Conservation (phyloP, 2,329 filamentous ascomycete genomes). For the Drechslerella dactyloides region DNA sequence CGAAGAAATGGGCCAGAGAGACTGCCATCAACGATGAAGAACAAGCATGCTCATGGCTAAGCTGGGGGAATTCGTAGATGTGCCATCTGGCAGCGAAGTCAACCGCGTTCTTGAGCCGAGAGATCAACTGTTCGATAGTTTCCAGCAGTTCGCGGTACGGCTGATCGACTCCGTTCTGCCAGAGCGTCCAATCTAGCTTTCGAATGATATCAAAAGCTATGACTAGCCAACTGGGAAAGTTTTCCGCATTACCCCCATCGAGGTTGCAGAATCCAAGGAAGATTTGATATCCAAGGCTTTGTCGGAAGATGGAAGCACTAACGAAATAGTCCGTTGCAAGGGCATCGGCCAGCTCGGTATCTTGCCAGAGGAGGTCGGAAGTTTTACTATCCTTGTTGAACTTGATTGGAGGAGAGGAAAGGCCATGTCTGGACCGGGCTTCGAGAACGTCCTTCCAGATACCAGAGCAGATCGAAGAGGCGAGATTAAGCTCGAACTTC, state of each 20-base stretch:
- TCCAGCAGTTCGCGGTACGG: conserved; percentile 14
- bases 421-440: not conserved
- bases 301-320: not conserved
- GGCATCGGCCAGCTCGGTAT: conserved; percentile 3
- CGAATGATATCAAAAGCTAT: conserved; percentile 13
- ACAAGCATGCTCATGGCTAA: not conserved
- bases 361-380: not conserved
- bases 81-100: not conserved
- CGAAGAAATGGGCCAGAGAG: not conserved
- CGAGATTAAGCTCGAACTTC: not conserved
- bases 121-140: not conserved
- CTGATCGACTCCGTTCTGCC: conserved; percentile 6
- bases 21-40: not conserved
- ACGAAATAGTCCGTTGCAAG: conserved; percentile 11
- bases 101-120: not conserved
- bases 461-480: not conserved
- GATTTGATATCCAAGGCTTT: not conserved
- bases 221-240: conserved; percentile 14
- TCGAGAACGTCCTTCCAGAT: not conserved
- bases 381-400: not conserved
- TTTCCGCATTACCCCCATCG: not conserved
- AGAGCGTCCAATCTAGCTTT: conserved; percentile 3
- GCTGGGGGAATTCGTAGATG: not conserved
- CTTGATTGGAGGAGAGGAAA: not conserved
- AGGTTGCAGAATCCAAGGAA: not conserved